Evolutionary conservation across 2,329 filamentous ascomycete species (phyloP).

Genomic region (Gaeumannomyces sp.): DNA sequence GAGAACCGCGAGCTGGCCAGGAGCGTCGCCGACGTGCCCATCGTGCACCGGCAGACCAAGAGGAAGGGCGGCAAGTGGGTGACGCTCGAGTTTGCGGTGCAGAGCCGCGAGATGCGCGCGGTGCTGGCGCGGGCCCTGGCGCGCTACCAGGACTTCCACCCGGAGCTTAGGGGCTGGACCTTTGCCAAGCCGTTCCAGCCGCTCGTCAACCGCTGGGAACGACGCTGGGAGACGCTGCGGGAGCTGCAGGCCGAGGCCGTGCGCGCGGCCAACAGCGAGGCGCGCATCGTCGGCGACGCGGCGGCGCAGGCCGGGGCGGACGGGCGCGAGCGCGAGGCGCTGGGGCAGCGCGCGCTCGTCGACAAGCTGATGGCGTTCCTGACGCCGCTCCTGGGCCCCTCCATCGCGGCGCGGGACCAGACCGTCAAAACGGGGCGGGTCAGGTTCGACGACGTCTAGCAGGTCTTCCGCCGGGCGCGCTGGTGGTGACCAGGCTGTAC

Average conservation of each 20-base stretch:
- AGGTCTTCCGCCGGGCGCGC: slow-evolving; percentile 28
- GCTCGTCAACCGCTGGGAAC: slow-evolving; percentile 30
- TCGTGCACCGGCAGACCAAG: slow-evolving; percentile 26
- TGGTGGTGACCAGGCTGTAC: slow-evolving; percentile 25
- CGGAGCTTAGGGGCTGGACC: slow-evolving; percentile 16
- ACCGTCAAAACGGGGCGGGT: slow-evolving; percentile 25
- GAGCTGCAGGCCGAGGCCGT: slow-evolving; percentile 13
- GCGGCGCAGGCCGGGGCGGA: neutral
- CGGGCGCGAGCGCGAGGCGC: neutral
- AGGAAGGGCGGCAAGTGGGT: slow-evolving; percentile 23
- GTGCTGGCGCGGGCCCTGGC: slow-evolving; percentile 24
- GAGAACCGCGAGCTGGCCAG: slow-evolving; percentile 21
- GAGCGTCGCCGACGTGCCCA: slow-evolving; percentile 21
- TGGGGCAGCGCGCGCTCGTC: slow-evolving; percentile 10
- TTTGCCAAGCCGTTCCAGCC: slow-evolving; percentile 24
- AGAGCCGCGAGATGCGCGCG: slow-evolving; percentile 23
- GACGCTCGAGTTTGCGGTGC: slow-evolving; percentile 26
- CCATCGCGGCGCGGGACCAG: slow-evolving; percentile 20
- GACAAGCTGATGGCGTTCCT: slow-evolving; percentile 25
- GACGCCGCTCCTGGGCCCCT: slow-evolving; percentile 22
- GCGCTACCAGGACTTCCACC: slow-evolving; percentile 28
- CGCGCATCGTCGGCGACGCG: neutral
- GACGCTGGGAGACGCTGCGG: slow-evolving; percentile 21
- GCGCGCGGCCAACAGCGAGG: neutral
- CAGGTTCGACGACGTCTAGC: slow-evolving; percentile 26